Percentiles rank a stretch among this genome's conserved stretches.
phyloP scores from a whole-genome alignment of 2,329 filamentous ascomycete genomes.

The Purpureocillium takamizusanense region DNA sequence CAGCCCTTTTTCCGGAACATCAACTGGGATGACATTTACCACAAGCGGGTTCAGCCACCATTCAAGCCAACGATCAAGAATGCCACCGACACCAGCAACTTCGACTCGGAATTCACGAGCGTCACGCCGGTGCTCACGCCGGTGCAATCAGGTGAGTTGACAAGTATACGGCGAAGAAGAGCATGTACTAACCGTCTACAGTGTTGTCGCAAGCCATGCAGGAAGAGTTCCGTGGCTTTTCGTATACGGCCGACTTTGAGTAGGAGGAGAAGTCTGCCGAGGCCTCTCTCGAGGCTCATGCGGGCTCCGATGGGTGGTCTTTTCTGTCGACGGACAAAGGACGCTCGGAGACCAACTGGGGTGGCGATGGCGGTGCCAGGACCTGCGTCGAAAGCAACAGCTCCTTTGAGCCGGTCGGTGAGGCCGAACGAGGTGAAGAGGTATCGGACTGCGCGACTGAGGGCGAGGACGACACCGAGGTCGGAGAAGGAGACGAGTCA shows the following conservation, averaged over 20 bases:
- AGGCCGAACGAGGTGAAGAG: too few species aligned
- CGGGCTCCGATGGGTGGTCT: not conserved
- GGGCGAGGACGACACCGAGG: too few species aligned
- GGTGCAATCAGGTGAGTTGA: constrained; percentile 81
- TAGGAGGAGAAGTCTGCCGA: constrained; percentile 24
- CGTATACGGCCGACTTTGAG: constrained; percentile 87
- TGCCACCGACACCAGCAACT: constrained; percentile 98
- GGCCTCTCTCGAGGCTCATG: not conserved
- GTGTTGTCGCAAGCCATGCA: constrained; percentile 98
- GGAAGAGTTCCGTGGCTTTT: constrained; percentile 98
- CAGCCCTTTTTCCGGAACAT: constrained; percentile 97
- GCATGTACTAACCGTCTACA: constrained; percentile 29
- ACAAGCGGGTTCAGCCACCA: constrained; percentile 83
- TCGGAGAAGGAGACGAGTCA: too few species aligned
- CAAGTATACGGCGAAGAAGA: not conserved
- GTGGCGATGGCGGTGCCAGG: too few species aligned
- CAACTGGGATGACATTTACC: constrained; percentile 97
- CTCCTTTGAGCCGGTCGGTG: too few species aligned
- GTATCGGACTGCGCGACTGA: too few species aligned
- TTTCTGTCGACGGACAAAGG: not conserved
- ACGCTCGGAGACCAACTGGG: too few species aligned
- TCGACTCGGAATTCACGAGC: constrained; percentile 96
- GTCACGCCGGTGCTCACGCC: constrained; percentile 95
- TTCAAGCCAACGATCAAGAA: constrained; percentile 86
- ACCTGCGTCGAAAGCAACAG: too few species aligned